Conservation (phyloP, 257 asterid species). For the Cordia subcordata region DNA sequence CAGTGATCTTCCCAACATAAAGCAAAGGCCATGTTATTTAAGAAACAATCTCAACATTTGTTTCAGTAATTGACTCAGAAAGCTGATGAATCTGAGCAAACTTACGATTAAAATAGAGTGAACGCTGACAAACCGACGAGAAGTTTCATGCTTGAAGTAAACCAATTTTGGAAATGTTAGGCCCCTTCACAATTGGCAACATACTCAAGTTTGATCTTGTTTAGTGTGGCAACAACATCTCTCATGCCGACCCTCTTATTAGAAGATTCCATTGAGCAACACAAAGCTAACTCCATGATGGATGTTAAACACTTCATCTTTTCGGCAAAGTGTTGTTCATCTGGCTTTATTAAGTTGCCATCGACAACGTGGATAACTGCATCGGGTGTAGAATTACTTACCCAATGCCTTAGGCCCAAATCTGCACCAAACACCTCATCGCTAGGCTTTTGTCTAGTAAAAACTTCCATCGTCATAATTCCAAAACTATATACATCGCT, state of each 20-base stretch:
- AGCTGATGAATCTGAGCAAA: too few species aligned
- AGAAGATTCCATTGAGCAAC: neutral
- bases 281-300: neutral
- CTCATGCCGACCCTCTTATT: neutral
- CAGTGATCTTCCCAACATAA: too few species aligned
- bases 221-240: neutral
- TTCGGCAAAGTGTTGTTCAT: neutral
- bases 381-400: neutral
- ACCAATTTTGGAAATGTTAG: too few species aligned
- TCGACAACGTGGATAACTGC: neutral
- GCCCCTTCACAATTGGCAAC: too few species aligned
- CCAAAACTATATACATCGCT: constrained; percentile 2
- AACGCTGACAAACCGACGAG: too few species aligned
- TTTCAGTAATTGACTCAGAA: too few species aligned
- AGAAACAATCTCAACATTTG: too few species aligned
- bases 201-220: neutral
- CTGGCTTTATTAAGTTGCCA: neutral
- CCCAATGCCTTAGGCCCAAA: neutral
- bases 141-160: too few species aligned
- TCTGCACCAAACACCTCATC: neutral
- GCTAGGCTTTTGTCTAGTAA: neutral
- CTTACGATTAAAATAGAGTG: too few species aligned
- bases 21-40: too few species aligned
- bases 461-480: neutral
- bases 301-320: neutral